These are phyloP conservation scores for Kwoniella pini DNA, from an alignment of 768 basidiomycete species.

Conservation along the genomic window DNA sequence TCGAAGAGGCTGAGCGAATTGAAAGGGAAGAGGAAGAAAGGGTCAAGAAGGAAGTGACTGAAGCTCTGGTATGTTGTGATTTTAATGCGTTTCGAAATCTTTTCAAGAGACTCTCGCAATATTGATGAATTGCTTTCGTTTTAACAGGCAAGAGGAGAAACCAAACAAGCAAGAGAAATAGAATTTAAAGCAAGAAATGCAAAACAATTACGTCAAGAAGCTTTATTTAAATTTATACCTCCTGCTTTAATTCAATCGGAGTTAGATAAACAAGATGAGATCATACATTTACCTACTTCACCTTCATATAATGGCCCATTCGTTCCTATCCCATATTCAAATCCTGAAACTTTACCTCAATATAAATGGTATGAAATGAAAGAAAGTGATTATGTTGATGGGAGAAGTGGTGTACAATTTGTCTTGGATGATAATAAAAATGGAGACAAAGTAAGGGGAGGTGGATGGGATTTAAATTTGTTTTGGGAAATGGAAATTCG, in stretches of 20 bases:
- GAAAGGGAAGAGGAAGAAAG: slow-evolving; percentile 36
- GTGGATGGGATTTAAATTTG: slow-evolving; percentile 42
- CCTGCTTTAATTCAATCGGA: slow-evolving; percentile 17
- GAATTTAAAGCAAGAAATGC: slow-evolving; percentile 27
- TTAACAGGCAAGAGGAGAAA: slow-evolving; percentile 17
- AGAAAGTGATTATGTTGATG: slow-evolving; percentile 41
- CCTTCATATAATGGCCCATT: slow-evolving; percentile 47
- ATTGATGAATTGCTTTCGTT: background rate
- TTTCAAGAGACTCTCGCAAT: too few species aligned
- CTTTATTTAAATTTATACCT: slow-evolving; percentile 30
- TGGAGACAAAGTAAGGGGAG: slow-evolving; percentile 43
- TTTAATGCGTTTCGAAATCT: too few species aligned
- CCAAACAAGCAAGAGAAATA: slow-evolving; percentile 14
- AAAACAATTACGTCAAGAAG: slow-evolving; percentile 28
- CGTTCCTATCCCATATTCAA: slow-evolving; percentile 47
- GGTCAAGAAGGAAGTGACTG: slow-evolving; percentile 32
- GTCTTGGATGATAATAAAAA: slow-evolving; percentile 32
- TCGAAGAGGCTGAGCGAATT: slow-evolving; percentile 39
- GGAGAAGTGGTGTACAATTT: slow-evolving; percentile 31
- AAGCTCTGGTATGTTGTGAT: slow-evolving; percentile 33
- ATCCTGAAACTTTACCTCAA: slow-evolving; percentile 20
- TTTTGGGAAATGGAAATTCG: slow-evolving; percentile 50
- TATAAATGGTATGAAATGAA: slow-evolving; percentile 20
- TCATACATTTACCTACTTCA: slow-evolving; percentile 26
- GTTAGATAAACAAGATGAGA: slow-evolving; percentile 4